Base-by-base conservation (phyloP, 2,329 filamentous ascomycete species). In the Sphaceloma murrayae region DNA sequence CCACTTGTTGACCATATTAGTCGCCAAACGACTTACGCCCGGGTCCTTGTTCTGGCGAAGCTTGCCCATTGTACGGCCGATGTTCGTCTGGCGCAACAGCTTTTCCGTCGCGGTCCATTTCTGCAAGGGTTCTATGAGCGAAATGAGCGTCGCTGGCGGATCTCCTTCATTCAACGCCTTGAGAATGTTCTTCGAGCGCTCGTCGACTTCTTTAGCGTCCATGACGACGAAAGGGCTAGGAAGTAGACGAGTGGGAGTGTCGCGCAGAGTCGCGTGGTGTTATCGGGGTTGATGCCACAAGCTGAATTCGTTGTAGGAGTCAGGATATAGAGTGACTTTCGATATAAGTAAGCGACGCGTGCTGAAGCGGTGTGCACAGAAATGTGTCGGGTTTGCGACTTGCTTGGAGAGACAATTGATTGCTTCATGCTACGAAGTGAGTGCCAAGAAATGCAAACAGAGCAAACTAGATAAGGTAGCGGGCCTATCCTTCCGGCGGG, bases 1-100 rank as follows among this genome's bases (percentile, higher is more conserved):
- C 86, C 86, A 94, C 63, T 88, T 93, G 50, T 74, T 75, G 43
- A 98, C 87, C 46, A 96, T 82, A 57, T 88, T 84, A 48, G 75
- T 73, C 3, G 91, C 87, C 32, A 85, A 70, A 42, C 77, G 75
- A 34, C 81, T 79, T 54, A 96, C 82, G 36, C 72, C 68, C 2
- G 72, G 67, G 32, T 88, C 78, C 62, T 85, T 87, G 69, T 93
- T 82, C 46, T 78, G 64, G 62, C 93, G 87, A 49, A 82, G 76
- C 61, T 87, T 89, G 62, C 88, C 89, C 51, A 96, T 84, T 40
- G 82, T 78, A 52, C 94, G 81, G 55, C 91, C 91, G 42, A 94
- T 89, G 55, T 82, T 84, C n/a, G 89, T 96, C 31, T 82, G 82
- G 58, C 89, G 80, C 52, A 98, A 71, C 54, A 94, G 75, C 54